Conservation (phyloP, 208 protist genomes). For the Acanthamoeba culbertsoni region DNA sequence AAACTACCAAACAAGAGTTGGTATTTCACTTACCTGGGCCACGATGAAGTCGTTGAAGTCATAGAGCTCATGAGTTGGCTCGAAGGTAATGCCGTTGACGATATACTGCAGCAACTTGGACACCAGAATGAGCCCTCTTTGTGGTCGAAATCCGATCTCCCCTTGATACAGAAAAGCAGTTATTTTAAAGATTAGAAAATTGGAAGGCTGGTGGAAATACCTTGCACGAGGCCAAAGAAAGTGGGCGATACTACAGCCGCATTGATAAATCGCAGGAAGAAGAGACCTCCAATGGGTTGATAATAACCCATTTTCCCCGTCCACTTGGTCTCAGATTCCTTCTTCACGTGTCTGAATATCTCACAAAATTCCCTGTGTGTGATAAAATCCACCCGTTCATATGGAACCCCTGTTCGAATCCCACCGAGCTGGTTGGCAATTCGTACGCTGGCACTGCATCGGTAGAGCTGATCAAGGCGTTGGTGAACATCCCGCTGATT, state of each 20-base stretch:
- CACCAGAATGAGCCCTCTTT: slow-evolving; percentile 15
- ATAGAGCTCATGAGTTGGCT: neutral
- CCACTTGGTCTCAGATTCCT: neutral
- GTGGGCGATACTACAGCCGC: neutral
- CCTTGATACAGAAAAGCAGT: neutral
- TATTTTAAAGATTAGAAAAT: neutral
- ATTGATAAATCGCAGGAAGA: slow-evolving; percentile 38
- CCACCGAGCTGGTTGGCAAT: no score
- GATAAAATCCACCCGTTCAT: no score
- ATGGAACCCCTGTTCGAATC: no score
- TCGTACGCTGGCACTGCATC: neutral
- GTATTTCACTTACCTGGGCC: no score
- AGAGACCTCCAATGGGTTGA: slow-evolving; percentile 14
- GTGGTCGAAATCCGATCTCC: slow-evolving; percentile 15
- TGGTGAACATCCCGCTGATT: neutral
- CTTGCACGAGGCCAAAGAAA: slow-evolving; percentile 7
- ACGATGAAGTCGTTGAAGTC: slow-evolving; percentile 39
- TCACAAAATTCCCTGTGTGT: neutral
- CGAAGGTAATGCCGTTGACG: slow-evolving; percentile 25
- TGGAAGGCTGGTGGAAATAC: neutral
- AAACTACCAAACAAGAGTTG: no score
- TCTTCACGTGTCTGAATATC: slow-evolving; percentile 29
- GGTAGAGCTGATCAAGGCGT: neutral
- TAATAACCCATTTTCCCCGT: slow-evolving; percentile 15
- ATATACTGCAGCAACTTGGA: slow-evolving; percentile 34